Conservation (phyloP, 2,329 filamentous ascomycete genomes). For the Botryosphaeria dothidea region DNA sequence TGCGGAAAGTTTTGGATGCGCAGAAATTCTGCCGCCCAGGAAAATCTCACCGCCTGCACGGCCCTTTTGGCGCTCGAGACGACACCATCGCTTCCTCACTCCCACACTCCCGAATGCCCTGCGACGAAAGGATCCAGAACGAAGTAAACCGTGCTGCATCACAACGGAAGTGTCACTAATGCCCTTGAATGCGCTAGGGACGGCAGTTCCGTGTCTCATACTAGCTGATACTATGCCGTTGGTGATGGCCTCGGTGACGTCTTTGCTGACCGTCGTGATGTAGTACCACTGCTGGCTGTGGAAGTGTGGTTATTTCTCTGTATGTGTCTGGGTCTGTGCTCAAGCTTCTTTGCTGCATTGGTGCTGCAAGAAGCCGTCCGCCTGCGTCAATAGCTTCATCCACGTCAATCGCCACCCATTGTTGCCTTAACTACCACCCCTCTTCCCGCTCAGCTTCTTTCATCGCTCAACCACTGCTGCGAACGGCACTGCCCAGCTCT, state of each 20-base stretch:
- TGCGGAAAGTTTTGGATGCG: not conserved
- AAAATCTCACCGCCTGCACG: not conserved
- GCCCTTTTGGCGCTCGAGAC: not conserved
- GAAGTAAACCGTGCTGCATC: too few species aligned
- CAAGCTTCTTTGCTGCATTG: not conserved
- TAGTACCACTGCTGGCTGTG: too few species aligned
- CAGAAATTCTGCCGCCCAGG: slow-evolving; percentile 15
- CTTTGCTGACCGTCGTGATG: too few species aligned
- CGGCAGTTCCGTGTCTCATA: too few species aligned
- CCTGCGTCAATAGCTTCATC: not conserved
- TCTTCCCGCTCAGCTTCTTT: not conserved
- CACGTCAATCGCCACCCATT: not conserved
- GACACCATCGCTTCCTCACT: not conserved
- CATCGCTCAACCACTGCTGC: too few species aligned
- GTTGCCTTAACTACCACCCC: not conserved
- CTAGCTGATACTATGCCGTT: too few species aligned
- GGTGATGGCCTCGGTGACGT: too few species aligned
- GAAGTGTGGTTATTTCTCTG: too few species aligned
- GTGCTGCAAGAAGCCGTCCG: not conserved
- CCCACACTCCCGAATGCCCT: not conserved
- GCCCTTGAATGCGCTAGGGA: too few species aligned
- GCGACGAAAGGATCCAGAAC: not conserved
- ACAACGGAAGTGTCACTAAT: too few species aligned
- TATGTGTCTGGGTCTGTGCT: too few species aligned
- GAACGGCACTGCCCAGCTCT: too few species aligned